Evolutionary conservation across 2,329 filamentous ascomycete genomes (phyloP), one percentile per base, ranked within the genome.

Genomic region (Pseudofabraea citricarpa): DNA sequence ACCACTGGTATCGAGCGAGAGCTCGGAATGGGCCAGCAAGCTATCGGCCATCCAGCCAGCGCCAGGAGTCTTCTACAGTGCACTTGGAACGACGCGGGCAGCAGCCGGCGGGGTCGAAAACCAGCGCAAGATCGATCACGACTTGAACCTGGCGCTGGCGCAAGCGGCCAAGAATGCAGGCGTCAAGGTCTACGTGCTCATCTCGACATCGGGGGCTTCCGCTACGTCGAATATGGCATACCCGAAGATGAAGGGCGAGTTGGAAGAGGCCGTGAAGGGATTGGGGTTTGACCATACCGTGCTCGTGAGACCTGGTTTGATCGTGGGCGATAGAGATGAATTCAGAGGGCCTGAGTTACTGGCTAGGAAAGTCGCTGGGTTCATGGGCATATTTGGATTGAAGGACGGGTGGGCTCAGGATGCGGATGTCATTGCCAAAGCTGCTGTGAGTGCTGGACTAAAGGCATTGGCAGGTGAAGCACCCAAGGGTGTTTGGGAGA

Each of bases 41-140:
- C 74, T 93, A 38, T 59, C 71, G 6, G 64, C 69, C 24, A 65
- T 85, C 36, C 59, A 67, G 0, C 77, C 82, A 0, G 49, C 71
- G 0, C 81, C 86, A 0, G 62, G 70, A 1, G 70, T 85, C 51
- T 83, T 93, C 68, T 81, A 91, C 67, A 90, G 86, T 2, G 79
- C 79, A 1, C 75, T 96, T 1, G 91, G 84, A 45, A 95, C 89
- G 2, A 96, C 90, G 0, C 79, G 81, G 38, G 84, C 72, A 0
- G 73, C 74, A 10, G 90, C 89, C 0, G 90, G 90, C 48, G 74
- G 85, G 45, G 68, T 95, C 52, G 83, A 81, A 21, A 81, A 83
- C 49, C 91, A 96, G 67, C 85, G 88, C 69, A 86, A 87, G 60
- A 87, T 96, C 51, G 91, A 96, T 68, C 79, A 90, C 60, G 89